Base-by-base conservation (phyloP, 257 asterid genomes). In the Primulina huaijiensis region DNA sequence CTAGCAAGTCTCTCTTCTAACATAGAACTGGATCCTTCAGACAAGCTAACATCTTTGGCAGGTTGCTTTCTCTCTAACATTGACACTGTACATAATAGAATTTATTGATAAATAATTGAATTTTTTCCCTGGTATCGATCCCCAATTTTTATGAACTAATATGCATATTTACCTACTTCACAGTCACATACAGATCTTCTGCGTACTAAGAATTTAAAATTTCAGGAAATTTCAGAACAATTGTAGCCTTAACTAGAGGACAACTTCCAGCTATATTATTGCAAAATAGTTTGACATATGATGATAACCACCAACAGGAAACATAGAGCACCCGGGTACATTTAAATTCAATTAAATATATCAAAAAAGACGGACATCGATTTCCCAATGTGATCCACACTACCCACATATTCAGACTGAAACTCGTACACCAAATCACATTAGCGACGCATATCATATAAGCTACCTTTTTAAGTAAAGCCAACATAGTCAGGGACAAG, bases 11-110 rank as follows among this genome's bases (percentile, higher is more conserved):
- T 64, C 61, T 70, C 76, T 52, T 88, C 87, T 21, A 81, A 65
- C 74, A 52, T 67, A 64, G 84, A 76, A 75, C 69, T 74, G 64
- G 90, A 59, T 62, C 78, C 85, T 75, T 80, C 82, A 75, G 71
- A 57, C 37, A 60, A 57, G 69, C 68, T 71, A 75, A 70, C 78
- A 76, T 75, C 86, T 79, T 80, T 88, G 33, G 74, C 80, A 61
- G 87, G 77, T 68, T 75, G 84, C 83, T 80, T 89, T 86, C 80
- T 86, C 14, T 72, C 62, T 31, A 89, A 80, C 96, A 93, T 85
- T 57, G 99, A 90, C 76, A 79, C 97, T 90, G 89, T 75, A 73
- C 68, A 71, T 60, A 40, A 67, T 57, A 72, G 52, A 38, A 57
- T 7, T 35, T 2, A n/a, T 40, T 63, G 23, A 43, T 43, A 43